A percentile compares a stretch with the other conserved stretches of the same genome.
These are phyloP conservation scores for Nemania serpens DNA, from an alignment of 2,329 filamentous ascomycete species.

Conservation along the genomic window DNA sequence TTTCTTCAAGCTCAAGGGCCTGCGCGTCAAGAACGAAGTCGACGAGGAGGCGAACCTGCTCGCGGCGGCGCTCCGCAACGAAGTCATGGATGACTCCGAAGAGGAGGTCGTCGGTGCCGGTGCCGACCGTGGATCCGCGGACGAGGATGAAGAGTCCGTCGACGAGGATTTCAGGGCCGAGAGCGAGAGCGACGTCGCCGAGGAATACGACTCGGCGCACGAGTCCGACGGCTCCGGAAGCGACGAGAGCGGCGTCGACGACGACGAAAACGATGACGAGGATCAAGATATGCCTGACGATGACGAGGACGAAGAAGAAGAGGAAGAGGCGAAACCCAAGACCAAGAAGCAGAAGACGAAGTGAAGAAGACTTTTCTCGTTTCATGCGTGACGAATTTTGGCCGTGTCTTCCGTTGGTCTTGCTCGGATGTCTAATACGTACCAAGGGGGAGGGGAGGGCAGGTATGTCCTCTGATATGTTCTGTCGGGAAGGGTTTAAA, in stretches of 20 bases:
- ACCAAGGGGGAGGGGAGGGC: too few species aligned
- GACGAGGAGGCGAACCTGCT: constrained; percentile 85
- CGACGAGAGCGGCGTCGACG: constrained; percentile 65
- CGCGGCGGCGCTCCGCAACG: constrained; percentile 80
- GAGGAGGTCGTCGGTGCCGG: constrained; percentile 74
- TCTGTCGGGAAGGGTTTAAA: too few species aligned
- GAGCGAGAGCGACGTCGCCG: constrained; percentile 91
- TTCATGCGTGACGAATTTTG: background rate
- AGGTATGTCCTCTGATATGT: too few species aligned
- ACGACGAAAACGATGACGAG: constrained; percentile 50
- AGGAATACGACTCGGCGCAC: constrained; percentile 92
- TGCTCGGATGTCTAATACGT: too few species aligned
- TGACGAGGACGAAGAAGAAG: too few species aligned
- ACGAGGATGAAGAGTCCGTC: constrained; percentile 93
- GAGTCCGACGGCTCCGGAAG: constrained; percentile 79
- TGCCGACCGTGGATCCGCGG: constrained; percentile 84
- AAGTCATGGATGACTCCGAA: constrained; percentile 82
- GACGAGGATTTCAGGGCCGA: constrained; percentile 96
- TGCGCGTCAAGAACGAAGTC: constrained; percentile 98
- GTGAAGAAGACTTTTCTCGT: background rate
- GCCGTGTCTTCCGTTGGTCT: background rate
- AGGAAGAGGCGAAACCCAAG: constrained; percentile 49
- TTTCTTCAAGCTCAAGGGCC: constrained; percentile 94
- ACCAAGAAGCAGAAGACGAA: constrained; percentile 36
- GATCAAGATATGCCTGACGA: constrained; percentile 51